Evolutionary conservation across 176 grass and related monocot species (phyloP).

Genomic region (Oryza punctata): DNA sequence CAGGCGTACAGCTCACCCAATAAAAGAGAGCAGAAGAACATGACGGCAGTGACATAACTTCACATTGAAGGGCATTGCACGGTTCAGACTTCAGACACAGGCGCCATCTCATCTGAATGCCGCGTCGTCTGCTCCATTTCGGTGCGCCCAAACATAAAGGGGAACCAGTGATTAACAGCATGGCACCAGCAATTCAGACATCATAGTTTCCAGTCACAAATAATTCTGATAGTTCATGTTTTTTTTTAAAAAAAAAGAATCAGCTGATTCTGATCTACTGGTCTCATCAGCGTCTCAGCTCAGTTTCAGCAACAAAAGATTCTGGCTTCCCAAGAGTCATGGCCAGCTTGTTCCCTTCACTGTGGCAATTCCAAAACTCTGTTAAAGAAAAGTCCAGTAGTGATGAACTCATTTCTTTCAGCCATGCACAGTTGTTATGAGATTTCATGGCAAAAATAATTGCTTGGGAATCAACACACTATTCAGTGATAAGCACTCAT

Average conservation of each 20-base stretch:
- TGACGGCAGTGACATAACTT: not conserved
- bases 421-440: not conserved
- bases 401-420: too few relatives aligned
- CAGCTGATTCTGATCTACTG: not conserved
- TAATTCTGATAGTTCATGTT: not conserved
- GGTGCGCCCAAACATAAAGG: not conserved
- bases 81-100: conserved; percentile 8
- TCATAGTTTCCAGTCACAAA: conserved; percentile 3
- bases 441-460: not conserved
- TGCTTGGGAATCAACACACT: not conserved
- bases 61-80: conserved; percentile 4
- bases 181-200: not conserved
- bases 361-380: not conserved
- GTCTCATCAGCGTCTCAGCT: not conserved
- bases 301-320: not conserved
- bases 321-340: not conserved
- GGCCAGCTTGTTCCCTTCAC: not conserved
- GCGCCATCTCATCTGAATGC: not conserved
- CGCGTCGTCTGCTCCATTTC: not conserved
- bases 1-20: not conserved
- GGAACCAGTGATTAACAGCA: not conserved
- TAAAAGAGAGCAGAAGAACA: conserved; percentile 9
- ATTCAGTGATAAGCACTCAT: not conserved
- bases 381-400: not conserved
- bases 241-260: too few relatives aligned